Conservation (phyloP, 805 yeast species). For the Candida germanica region DNA sequence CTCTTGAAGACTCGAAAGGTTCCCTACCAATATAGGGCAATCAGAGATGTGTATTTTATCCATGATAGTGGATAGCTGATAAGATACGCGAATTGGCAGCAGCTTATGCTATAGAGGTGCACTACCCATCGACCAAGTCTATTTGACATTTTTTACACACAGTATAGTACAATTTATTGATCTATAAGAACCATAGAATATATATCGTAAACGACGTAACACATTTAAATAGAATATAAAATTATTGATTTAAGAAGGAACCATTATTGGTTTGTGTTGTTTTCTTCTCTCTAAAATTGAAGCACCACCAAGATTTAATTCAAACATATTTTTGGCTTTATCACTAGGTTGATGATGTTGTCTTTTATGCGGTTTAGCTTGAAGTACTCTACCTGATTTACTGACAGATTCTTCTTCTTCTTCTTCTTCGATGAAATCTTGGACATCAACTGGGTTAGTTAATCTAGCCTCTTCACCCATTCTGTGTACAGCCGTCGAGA, state of each 20-base stretch:
- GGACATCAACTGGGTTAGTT: constrained; percentile 17
- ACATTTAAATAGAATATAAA: neutral
- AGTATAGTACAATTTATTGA: neutral
- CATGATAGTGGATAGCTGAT: too few relatives aligned
- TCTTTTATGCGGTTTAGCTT: constrained; percentile 1
- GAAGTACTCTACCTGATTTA: constrained; percentile 10
- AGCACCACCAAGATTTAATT: constrained; percentile 50
- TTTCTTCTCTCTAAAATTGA: constrained; percentile 48
- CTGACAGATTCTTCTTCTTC: constrained; percentile 21
- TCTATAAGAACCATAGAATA: constrained; percentile 5
- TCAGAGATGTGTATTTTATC: neutral
- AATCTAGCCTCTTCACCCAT: constrained; percentile 62
- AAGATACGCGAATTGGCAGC: too few relatives aligned
- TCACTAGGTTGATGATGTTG: constrained; percentile 11
- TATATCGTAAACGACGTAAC: constrained; percentile 3
- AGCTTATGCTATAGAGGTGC: too few relatives aligned
- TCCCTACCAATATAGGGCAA: neutral
- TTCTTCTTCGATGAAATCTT: constrained; percentile 35
- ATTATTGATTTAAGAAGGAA: constrained; percentile 10
- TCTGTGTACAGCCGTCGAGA: constrained; percentile 82
- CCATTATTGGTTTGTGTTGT: constrained; percentile 15
- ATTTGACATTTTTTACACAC: neutral
- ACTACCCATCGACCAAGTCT: neutral
- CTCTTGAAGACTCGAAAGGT: neutral
- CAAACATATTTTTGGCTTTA: constrained; percentile 28